Base-by-base conservation (phyloP, 208 protist genomes). In the Kentomonas sorsogonicus region DNA sequence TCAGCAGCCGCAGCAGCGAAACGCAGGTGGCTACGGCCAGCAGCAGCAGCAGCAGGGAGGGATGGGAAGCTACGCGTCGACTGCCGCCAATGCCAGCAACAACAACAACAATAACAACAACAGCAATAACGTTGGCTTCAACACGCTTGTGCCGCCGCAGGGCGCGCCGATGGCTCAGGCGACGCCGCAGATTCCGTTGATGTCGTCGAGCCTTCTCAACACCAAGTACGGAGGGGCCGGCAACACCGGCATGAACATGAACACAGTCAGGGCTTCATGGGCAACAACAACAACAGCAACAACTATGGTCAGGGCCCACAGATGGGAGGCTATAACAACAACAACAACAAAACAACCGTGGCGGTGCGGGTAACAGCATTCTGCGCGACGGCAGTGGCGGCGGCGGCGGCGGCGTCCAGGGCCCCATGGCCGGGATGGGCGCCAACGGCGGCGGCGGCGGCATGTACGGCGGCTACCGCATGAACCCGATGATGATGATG, bases 401-500 rank as follows among this genome's bases (percentile, higher is more conserved):
- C 30, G 56, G 45, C 43, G 23, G 56, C 22, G 44, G 40, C n/a
- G n/a, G n/a, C n/a, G n/a, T n/a, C n/a, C n/a, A n/a, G n/a, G n/a
- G 20, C 7, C 2, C 23, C 47, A 60, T 40, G 53, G 41, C 41
- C 2, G 41, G 5, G 20, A 9, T n/a, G 20, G 48, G 1, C 47
- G 54, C 22, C 57, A 60, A 63, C 64, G 53, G 47, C 53, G 58
- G 53, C 39, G 41, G 25, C 50, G 23, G 48, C 60, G 41, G 26
- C 52, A 59, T 29, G 59, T 53, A 47, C 36, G 53, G 23, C 45
- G n/a, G n/a, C n/a, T 66, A 62, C 65, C 66, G 46, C 53, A 63
- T 54, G 50, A 22, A 55, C 50, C 41, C 44, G 26, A 62, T 72
- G 60, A 71, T 80, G 64, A 71, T 74, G 60, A 54, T 53, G 26